Evolutionary conservation across 176 grass and related monocot species (phyloP), one percentile per base, ranked within the genome.

Genomic region (Eleusine indica): DNA sequence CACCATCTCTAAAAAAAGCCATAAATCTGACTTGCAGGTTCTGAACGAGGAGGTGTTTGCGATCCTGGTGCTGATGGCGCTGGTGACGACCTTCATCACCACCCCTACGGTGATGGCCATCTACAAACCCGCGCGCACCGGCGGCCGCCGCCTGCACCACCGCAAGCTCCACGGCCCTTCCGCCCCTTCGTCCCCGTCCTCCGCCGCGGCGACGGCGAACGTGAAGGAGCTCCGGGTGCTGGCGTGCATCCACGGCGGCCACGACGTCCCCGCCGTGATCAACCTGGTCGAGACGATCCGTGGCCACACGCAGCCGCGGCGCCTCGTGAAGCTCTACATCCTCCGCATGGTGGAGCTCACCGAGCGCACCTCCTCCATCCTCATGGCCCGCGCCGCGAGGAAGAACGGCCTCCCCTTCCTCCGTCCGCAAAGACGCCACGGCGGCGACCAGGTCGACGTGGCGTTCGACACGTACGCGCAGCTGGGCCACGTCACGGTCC

Each of bases 321-420:
- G 73, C 52, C 85, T 85, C 70, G 85, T 98, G 60, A 93, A 92
- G 82, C 82, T 98, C 71, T 95, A 90, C 89, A 91, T 94, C 86
- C 92, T 98, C 29, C 88, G 93, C 86, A 82, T 94, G 83, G 86
- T 98, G 1, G 95, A 93, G 90, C 91, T 98, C 53, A 93, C 92
- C 5, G 95, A 94, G 82, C 84, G 95, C 40, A 89, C 95, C 42
- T 98, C 95, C 16, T 93, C 95, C 53, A 95, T 98, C 74, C 74
- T 92, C 63, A 90, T 98, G 92, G 92, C 58, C 28, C 82, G 92
- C 70, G 85, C 84, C 73, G 90, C 86, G 0, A 84, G 90, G 15
- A 88, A 82, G 22, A 94, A 98, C 57, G 95, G 92, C 29, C 22
- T 94, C 0, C 95, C 92, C 0, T 91, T 93, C 82, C 82, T 93